A percentile compares a stretch with the other conserved stretches of the same genome.
Evolutionary conservation across 495 filamentous ascomycete genomes (phyloP).

Genomic region (Talaromyces ruber): DNA sequence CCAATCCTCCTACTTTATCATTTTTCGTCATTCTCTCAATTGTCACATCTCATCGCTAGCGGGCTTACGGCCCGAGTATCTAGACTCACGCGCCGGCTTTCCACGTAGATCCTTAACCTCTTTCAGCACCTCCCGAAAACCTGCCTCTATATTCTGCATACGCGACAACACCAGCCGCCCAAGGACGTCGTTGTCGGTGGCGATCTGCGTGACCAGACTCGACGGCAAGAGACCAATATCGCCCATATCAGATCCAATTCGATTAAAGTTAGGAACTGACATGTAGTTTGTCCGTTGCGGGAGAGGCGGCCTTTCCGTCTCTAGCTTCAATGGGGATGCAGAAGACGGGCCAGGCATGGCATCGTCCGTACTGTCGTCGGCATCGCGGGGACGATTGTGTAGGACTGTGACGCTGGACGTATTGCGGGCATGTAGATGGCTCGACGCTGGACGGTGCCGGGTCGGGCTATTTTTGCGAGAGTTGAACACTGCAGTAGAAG

Average conservation of each 20-base stretch:
- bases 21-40: background rate
- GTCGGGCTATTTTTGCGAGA: slow-evolving; percentile 31
- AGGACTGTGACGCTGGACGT: slow-evolving; percentile 72
- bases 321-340: slow-evolving; percentile 15
- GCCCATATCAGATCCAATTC: slow-evolving; percentile 63
- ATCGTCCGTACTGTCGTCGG: slow-evolving; percentile 41
- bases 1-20: background rate
- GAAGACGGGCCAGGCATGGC: slow-evolving; percentile 15
- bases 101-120: slow-evolving; percentile 59
- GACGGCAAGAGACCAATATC: slow-evolving; percentile 53
- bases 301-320: slow-evolving; percentile 39
- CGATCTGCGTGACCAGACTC: slow-evolving; percentile 42
- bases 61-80: background rate
- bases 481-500: slow-evolving; percentile 30
- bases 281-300: slow-evolving; percentile 42
- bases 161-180: slow-evolving; percentile 77
- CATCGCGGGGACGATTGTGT: slow-evolving; percentile 36
- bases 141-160: slow-evolving; percentile 86
- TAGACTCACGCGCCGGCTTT: background rate
- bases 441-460: slow-evolving; percentile 18
- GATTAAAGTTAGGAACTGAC: slow-evolving; percentile 42
- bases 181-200: slow-evolving; percentile 58
- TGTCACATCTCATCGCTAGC: background rate
- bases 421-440: slow-evolving; percentile 55
- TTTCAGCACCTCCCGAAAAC: slow-evolving; percentile 71